Evolutionary conservation across 2,329 filamentous ascomycete species (phyloP).

Genomic region (Tetracladium maxilliforme): DNA sequence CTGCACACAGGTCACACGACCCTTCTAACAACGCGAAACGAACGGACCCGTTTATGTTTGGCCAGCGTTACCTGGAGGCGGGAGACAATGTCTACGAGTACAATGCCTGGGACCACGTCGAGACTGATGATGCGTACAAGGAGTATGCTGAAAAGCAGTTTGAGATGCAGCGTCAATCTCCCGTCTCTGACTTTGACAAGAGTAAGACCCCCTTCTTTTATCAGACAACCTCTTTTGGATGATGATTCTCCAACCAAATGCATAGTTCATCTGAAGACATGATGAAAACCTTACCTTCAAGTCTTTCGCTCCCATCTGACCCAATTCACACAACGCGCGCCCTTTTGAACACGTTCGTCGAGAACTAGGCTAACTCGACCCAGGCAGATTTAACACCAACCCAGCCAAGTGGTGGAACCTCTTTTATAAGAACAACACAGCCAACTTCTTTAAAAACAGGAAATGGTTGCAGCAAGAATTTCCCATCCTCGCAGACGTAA

Average conservation of each 20-base stretch:
- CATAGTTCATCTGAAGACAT: slow-evolving; percentile 57
- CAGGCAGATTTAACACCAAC: slow-evolving; percentile 72
- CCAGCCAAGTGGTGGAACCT: slow-evolving; percentile 96
- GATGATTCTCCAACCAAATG: slow-evolving; percentile 43
- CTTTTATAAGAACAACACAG: slow-evolving; percentile 95
- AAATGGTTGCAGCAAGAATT: slow-evolving; percentile 98
- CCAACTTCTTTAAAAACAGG: slow-evolving; percentile 97
- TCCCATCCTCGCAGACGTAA: slow-evolving; percentile 68
- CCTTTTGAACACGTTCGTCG: slow-evolving; percentile 3
- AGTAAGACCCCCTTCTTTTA: slow-evolving; percentile 30
- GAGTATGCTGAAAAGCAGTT: slow-evolving; percentile 78
- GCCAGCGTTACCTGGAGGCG: slow-evolving; percentile 70
- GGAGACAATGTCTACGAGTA: slow-evolving; percentile 88
- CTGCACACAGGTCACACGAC: slow-evolving; percentile 15
- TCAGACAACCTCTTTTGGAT: slow-evolving; percentile 12
- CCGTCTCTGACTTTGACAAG: slow-evolving; percentile 88
- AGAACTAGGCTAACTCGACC: slow-evolving; percentile 21
- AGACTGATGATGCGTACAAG: slow-evolving; percentile 78
- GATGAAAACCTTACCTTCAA: too few species aligned
- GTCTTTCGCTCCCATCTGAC: slow-evolving; percentile 69
- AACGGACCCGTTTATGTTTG: slow-evolving; percentile 89
- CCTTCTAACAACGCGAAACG: slow-evolving; percentile 63
- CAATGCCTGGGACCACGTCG: slow-evolving; percentile 98
- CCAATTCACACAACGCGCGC: too few species aligned
- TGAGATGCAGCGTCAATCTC: slow-evolving; percentile 67